A percentile compares a stretch with the other conserved stretches of the same genome.
These are phyloP conservation scores for Chimonanthus praecox DNA, from an alignment of 164 flowering plant species.

Conservation along the genomic window DNA sequence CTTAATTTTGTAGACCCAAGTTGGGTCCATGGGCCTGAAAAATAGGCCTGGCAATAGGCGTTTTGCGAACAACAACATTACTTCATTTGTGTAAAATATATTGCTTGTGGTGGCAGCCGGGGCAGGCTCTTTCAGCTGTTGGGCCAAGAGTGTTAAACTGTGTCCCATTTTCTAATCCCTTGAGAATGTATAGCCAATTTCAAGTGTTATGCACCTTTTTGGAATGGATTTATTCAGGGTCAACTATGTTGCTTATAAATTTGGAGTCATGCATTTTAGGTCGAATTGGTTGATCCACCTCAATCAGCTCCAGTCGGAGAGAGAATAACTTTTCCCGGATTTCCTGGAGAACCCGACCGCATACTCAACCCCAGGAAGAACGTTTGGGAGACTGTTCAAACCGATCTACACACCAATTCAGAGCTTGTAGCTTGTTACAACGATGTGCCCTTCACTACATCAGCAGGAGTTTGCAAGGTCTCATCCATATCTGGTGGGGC, in stretches of 20 bases:
- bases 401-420: slow-evolving; percentile 46
- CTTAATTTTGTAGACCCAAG: too few relatives aligned
- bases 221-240: not conserved
- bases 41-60: too few relatives aligned
- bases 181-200: not conserved
- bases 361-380: slow-evolving; percentile 90
- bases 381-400: slow-evolving; percentile 79
- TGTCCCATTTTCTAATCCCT: not conserved
- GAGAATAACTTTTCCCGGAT: slow-evolving; percentile 67
- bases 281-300: slow-evolving; percentile 55
- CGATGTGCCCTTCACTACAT: slow-evolving; percentile 72
- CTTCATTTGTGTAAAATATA: too few relatives aligned
- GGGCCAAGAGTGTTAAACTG: not conserved
- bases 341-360: slow-evolving; percentile 63
- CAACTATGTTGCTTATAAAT: too few relatives aligned
- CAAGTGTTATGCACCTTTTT: not conserved
- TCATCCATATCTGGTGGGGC: slow-evolving; percentile 56
- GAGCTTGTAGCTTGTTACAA: slow-evolving; percentile 65
- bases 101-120: too few relatives aligned
- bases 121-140: too few relatives aligned
- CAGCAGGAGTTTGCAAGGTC: slow-evolving; percentile 85
- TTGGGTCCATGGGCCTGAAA: too few relatives aligned
- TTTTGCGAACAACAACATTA: too few relatives aligned
- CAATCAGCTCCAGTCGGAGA: slow-evolving; percentile 40
- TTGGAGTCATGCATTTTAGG: slow-evolving; percentile 33